These are phyloP conservation scores for Diaporthe vexans DNA, from an alignment of 2,329 filamentous ascomycete species.

Conservation along the genomic window DNA sequence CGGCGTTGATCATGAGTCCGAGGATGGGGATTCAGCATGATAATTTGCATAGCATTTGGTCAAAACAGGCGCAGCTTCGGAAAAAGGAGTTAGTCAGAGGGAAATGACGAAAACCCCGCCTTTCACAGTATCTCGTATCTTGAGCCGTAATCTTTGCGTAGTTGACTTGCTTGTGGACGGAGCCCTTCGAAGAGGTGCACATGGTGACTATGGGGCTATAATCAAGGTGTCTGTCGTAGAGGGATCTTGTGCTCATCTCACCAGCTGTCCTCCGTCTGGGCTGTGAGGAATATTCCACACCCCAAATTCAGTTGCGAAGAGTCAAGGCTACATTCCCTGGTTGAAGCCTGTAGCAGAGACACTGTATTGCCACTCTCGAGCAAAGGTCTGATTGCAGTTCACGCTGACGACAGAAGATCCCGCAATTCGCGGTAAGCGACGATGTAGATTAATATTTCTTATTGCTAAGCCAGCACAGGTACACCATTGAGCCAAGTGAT, in stretches of 20 bases:
- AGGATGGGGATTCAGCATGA: constrained; percentile 37
- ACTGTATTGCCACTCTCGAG: no score
- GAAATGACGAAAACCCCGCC: constrained; percentile 15
- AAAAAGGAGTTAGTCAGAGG: background rate
- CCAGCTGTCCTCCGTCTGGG: background rate
- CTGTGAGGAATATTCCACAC: background rate
- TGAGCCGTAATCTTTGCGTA: no score
- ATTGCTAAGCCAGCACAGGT: background rate
- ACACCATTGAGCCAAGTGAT: background rate
- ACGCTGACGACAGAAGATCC: background rate
- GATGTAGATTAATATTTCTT: background rate
- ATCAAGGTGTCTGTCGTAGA: background rate
- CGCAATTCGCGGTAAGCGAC: background rate
- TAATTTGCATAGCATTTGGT: constrained; percentile 34
- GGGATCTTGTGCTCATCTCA: background rate
- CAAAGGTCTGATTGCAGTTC: background rate
- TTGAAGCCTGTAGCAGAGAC: background rate
- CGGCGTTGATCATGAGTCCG: constrained; percentile 49
- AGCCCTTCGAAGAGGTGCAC: background rate
- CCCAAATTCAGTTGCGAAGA: background rate
- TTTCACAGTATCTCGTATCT: background rate
- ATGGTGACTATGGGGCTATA: background rate
- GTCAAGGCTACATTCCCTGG: background rate
- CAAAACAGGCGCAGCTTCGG: background rate
- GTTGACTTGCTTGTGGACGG: background rate